These are phyloP conservation scores for Leishmania martiniquensis DNA, from an alignment of 208 protist species.

Conservation along the genomic window DNA sequence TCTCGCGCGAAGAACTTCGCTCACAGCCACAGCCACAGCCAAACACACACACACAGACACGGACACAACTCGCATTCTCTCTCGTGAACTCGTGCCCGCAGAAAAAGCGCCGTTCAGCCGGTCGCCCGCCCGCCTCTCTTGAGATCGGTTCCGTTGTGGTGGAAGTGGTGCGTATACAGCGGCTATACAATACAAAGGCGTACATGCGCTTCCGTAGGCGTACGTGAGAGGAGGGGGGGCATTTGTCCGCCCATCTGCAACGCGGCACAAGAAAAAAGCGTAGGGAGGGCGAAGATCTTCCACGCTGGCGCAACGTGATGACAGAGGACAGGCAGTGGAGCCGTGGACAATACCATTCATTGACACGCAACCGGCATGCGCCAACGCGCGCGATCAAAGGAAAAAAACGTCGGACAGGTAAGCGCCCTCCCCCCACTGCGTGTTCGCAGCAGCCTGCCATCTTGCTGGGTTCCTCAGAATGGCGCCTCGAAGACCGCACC, in stretches of 20 bases:
- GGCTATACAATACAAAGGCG: background rate
- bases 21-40: background rate
- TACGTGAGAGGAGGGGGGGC: background rate
- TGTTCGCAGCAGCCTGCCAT: background rate
- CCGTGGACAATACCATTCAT: background rate
- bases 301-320: background rate
- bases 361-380: background rate
- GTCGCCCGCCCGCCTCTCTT: background rate
- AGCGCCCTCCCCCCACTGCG: too few species aligned
- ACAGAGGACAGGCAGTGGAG: background rate
- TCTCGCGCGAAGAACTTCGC: background rate
- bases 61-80: background rate
- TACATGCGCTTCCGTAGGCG: background rate
- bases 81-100: background rate
- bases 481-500: constrained; percentile 32
- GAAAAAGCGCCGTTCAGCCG: background rate
- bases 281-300: background rate
- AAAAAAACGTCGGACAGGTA: too few species aligned
- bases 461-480: constrained; percentile 3
- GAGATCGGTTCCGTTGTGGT: background rate
- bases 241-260: background rate
- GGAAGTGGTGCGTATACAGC: background rate
- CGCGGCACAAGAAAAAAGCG: background rate
- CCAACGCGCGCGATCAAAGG: too few species aligned
- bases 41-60: too few species aligned